A percentile compares a stretch with the other conserved stretches of the same genome.
Conservation (phyloP, 2,329 filamentous ascomycete species). For the Colletotrichum plurivorum region DNA sequence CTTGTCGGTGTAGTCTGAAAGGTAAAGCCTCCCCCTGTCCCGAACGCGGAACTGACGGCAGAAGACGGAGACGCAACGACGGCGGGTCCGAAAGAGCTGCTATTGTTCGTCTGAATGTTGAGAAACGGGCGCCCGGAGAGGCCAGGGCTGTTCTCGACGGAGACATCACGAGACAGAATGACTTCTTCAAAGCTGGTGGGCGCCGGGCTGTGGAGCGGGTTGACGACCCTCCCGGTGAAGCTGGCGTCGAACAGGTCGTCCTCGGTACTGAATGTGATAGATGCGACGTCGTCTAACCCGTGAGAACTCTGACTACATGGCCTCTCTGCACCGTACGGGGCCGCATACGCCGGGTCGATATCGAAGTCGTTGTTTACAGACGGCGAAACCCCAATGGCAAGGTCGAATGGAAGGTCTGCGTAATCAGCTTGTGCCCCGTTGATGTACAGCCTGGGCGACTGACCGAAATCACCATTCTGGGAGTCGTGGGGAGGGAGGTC, state of each 20-base stretch:
- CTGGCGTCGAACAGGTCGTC: slow-evolving; percentile 5
- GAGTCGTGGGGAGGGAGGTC: slow-evolving; percentile 4
- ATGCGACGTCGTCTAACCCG: slow-evolving; percentile 23
- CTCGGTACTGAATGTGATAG: slow-evolving; percentile 17
- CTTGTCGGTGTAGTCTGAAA: slow-evolving; percentile 9
- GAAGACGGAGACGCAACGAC: background rate
- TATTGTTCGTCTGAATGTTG: slow-evolving; percentile 1
- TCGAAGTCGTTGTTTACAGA: slow-evolving; percentile 14
- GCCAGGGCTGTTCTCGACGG: slow-evolving; percentile 21
- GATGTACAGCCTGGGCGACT: background rate
- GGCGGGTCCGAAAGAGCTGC: background rate
- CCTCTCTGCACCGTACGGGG: background rate
- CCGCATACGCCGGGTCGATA: background rate
- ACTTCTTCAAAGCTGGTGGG: slow-evolving; percentile 25
- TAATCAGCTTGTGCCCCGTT: background rate
- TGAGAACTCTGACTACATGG: slow-evolving; percentile 12
- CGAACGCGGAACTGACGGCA: background rate
- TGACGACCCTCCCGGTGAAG: slow-evolving; percentile 7
- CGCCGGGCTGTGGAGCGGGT: slow-evolving; percentile 15
- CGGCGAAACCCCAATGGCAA: slow-evolving; percentile 3
- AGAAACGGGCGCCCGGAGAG: slow-evolving; percentile 2
- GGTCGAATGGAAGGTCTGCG: slow-evolving; percentile 25
- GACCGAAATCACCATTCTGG: background rate
- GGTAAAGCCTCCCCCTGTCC: background rate
- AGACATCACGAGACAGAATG: slow-evolving; percentile 7